Base-by-base conservation (phyloP, 2,329 filamentous ascomycete species). In the Colletotrichum paranaense region DNA sequence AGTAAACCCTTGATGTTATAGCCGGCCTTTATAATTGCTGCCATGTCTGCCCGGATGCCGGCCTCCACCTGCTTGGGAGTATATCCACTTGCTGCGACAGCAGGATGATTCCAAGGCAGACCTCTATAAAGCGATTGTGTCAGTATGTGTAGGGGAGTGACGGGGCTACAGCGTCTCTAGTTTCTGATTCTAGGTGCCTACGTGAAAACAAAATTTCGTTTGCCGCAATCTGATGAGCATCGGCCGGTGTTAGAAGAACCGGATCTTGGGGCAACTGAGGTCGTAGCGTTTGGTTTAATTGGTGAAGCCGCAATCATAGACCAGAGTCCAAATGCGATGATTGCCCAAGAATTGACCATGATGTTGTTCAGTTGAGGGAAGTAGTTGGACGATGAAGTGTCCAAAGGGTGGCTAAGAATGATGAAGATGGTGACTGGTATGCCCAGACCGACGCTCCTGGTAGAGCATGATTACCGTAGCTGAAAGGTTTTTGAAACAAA, bases 61-160 rank as follows among this genome's bases (percentile, higher is more conserved):
- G 71, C 71, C 28, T 73, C 71, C 16, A 71, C 71, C 49, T 73
- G 71, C 4, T 70, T 35, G 14, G 71, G 60, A 3, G 71, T 73
- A 22, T 66, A 73, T 6, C 71, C 71, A 28, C 71, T 73, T 12
- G 55, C 55, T 16, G 32, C 57, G 8, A 71, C 9, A 11, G 60
- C 67, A 19, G 71, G 71, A 19, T 73, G 71, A 19, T 73, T 66
- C 71, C 71, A 73, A 30, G 71, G 71, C 22, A 73, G 49, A 19
- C 71, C 71, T 4, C 68, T 72, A 9, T 14, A 38, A 9, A 28
- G 14, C 35, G 4, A 5, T 5, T n/a, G 9, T 22, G 19, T 60
- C 24, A 57, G 55, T 53, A n/a, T 55, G 24, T 12, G 19, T 6
- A 22, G 2, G 4, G 30, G 3, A 8, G 19, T 19, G 14, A 26